phyloP scores from a whole-genome alignment of 2,329 filamentous ascomycete species.

The Lachnellula cervina region DNA sequence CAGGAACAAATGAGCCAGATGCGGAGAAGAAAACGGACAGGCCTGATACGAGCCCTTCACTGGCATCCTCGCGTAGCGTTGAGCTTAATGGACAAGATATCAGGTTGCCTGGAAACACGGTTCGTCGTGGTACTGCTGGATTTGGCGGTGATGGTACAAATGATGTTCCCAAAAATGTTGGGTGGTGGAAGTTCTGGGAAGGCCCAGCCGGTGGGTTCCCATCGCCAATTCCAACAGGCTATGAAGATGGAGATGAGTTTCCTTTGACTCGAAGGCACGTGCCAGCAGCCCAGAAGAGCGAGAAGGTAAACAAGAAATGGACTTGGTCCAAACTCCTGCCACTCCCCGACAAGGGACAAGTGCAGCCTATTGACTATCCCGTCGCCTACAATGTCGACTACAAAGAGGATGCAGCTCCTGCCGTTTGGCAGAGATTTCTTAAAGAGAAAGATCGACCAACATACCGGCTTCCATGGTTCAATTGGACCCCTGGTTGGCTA shows the following conservation, averaged over 20 bases:
- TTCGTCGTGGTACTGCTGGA: conserved; percentile 13
- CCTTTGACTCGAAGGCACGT: conserved; percentile 38
- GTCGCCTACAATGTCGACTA: conserved; percentile 57
- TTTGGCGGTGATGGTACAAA: conserved; percentile 19
- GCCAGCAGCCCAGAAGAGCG: not conserved
- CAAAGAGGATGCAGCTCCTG: conserved; percentile 55
- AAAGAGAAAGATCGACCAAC: conserved; percentile 78
- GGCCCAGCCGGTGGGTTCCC: conserved; percentile 56
- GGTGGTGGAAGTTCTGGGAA: conserved; percentile 64
- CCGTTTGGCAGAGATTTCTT: conserved; percentile 80
- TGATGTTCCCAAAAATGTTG: conserved; percentile 9
- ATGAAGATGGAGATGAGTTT: conserved; percentile 36
- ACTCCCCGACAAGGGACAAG: conserved; percentile 34
- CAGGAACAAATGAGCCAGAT: conserved; percentile 15
- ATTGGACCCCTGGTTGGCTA: conserved; percentile 60
- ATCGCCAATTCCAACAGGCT: conserved; percentile 56
- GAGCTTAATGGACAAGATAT: conserved; percentile 7
- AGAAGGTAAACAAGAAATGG: conserved; percentile 38
- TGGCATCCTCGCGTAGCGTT: conserved; percentile 7
- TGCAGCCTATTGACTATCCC: conserved; percentile 47
- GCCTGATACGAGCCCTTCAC: conserved; percentile 5
- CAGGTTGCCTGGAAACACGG: conserved; percentile 24
- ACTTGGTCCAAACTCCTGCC: conserved; percentile 50
- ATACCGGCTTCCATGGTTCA: conserved; percentile 65
- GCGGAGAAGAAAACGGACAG: conserved; percentile 15